A percentile compares a stretch with the other conserved stretches of the same genome.
Conservation (phyloP, 208 protist species). For the Trypanosoma rangeli region DNA sequence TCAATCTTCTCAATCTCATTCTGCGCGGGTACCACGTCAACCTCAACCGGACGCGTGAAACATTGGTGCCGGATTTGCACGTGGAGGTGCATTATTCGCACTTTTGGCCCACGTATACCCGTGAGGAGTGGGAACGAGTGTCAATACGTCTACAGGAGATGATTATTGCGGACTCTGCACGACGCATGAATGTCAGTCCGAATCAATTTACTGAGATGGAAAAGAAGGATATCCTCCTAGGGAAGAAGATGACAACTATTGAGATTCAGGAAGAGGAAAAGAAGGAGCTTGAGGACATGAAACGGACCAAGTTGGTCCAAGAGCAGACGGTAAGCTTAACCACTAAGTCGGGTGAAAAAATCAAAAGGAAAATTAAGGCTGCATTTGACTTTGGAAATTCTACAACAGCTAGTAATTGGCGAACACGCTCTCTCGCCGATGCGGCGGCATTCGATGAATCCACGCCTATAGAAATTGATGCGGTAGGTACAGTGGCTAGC, state of each 20-base stretch:
- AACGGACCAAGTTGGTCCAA: slow-evolving; percentile 82
- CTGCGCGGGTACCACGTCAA: slow-evolving; percentile 99
- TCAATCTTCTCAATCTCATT: slow-evolving; percentile 99
- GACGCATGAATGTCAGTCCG: slow-evolving; percentile 99
- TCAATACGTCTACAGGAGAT: slow-evolving; percentile 99
- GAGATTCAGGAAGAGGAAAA: slow-evolving; percentile 99
- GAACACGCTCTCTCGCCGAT: slow-evolving; percentile 73
- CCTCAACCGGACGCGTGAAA: slow-evolving; percentile 95
- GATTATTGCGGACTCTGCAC: slow-evolving; percentile 99
- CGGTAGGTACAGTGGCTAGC: slow-evolving; percentile 49
- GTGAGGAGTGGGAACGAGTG: slow-evolving; percentile 99
- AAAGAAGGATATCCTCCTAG: slow-evolving; percentile 99
- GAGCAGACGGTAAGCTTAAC: slow-evolving; percentile 57
- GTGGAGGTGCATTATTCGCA: slow-evolving; percentile 97
- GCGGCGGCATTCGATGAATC: slow-evolving; percentile 73
- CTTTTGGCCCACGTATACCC: slow-evolving; percentile 99
- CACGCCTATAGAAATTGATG: slow-evolving; percentile 62
- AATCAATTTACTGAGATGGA: slow-evolving; percentile 99
- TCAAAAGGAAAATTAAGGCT: slow-evolving; percentile 79
- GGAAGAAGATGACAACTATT: slow-evolving; percentile 98
- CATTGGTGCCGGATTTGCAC: slow-evolving; percentile 96
- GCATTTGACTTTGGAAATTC: slow-evolving; percentile 83
- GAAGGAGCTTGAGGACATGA: slow-evolving; percentile 97
- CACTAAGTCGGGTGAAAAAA: slow-evolving; percentile 64
- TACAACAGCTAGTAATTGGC: slow-evolving; percentile 79